These are phyloP conservation scores for Sambucus nigra DNA, from an alignment of 129 eudicot genomes.

Conservation along the genomic window DNA sequence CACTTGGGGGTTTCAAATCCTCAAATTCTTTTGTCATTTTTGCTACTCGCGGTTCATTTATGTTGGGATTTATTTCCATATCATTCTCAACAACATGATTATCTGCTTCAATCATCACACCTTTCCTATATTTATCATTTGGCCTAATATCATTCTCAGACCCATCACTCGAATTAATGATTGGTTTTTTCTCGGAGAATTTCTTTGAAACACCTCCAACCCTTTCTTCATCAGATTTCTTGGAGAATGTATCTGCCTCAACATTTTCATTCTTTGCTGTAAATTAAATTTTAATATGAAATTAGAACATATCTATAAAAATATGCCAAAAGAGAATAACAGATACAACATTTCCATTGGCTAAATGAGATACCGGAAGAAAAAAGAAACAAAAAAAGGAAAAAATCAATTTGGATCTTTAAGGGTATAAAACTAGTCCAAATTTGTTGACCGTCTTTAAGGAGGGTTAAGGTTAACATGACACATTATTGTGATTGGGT, in stretches of 20 bases:
- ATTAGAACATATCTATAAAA: no score
- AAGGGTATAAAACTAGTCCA: no score
- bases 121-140: slow-evolving; percentile 16
- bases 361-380: no score
- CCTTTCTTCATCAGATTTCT: slow-evolving; percentile 56
- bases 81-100: slow-evolving; percentile 19
- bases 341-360: no score
- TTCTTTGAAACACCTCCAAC: slow-evolving; percentile 23
- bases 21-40: slow-evolving; percentile 27
- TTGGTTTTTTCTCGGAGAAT: slow-evolving; percentile 33
- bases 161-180: slow-evolving; percentile 30
- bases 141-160: slow-evolving; percentile 40
- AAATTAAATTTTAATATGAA: no score
- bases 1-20: slow-evolving; percentile 19
- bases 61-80: slow-evolving; percentile 5
- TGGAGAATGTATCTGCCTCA: slow-evolving; percentile 38
- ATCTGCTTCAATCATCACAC: slow-evolving; percentile 7
- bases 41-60: slow-evolving; percentile 1
- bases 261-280: slow-evolving; percentile 50
- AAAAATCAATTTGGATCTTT: no score
- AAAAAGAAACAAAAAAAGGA: no score
- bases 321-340: no score
- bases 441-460: no score
- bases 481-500: no score
- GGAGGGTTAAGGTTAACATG: no score